Percentiles rank a stretch among this genome's conserved stretches.
phyloP scores from a whole-genome alignment of 108 stramenopile genomes.

The Fragilaria crotonensis region DNA sequence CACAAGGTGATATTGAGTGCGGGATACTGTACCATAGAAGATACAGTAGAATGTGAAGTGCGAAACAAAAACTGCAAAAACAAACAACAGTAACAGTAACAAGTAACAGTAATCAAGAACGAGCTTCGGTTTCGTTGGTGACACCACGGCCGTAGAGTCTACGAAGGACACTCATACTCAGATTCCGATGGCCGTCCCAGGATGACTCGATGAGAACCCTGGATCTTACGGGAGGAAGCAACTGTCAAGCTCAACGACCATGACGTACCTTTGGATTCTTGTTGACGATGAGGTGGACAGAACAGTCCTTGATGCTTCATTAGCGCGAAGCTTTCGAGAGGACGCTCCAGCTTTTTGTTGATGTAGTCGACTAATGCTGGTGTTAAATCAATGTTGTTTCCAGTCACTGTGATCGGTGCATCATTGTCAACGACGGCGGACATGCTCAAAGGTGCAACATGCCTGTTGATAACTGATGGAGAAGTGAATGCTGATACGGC shows the following conservation, averaged over 20 bases:
- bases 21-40: too few relatives aligned
- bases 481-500: background rate
- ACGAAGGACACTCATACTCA: background rate
- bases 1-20: too few relatives aligned
- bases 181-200: too few relatives aligned
- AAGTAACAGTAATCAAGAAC: too few relatives aligned
- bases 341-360: conserved; percentile 60
- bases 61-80: too few relatives aligned
- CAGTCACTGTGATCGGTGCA: conserved; percentile 62
- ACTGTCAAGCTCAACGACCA: background rate
- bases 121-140: too few relatives aligned
- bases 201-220: background rate
- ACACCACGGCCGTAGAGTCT: background rate
- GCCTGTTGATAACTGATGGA: background rate
- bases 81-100: too few relatives aligned
- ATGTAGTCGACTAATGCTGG: conserved; percentile 68
- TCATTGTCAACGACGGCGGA: conserved; percentile 31
- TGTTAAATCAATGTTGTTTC: conserved; percentile 82
- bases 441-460: conserved; percentile 11
- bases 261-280: conserved; percentile 80
- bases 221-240: background rate
- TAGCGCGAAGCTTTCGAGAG: conserved; percentile 61
- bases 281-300: conserved; percentile 75
- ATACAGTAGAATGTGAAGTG: too few relatives aligned
- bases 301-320: conserved; percentile 57